Conservation (phyloP, 441 rosid species). For the Bocquillonia castaneifolia region DNA sequence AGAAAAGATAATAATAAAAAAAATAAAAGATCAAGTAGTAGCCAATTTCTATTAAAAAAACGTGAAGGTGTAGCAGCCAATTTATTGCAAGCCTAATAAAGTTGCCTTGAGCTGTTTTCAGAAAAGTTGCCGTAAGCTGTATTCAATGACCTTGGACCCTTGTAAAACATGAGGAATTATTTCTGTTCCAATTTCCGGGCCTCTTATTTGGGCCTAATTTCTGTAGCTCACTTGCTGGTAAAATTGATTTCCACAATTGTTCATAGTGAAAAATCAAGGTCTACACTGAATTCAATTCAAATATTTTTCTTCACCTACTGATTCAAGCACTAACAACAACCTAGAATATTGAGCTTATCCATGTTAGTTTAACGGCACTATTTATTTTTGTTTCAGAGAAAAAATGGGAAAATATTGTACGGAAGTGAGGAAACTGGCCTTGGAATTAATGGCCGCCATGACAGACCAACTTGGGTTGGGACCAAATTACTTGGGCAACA, state of each 20-base stretch:
- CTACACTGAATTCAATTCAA: too few relatives aligned
- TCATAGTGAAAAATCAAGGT: too few relatives aligned
- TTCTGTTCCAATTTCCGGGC: neutral
- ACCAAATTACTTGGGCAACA: slow-evolving; percentile 31
- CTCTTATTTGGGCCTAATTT: neutral
- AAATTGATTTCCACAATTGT: too few relatives aligned
- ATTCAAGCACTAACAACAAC: too few relatives aligned
- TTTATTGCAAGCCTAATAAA: neutral
- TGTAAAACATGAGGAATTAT: neutral
- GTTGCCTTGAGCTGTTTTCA: too few relatives aligned
- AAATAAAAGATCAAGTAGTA: too few relatives aligned
- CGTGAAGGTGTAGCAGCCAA: too few relatives aligned
- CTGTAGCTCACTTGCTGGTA: neutral
- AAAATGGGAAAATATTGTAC: slow-evolving; percentile 47
- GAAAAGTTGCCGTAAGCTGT: neutral
- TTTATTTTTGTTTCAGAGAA: slow-evolving; percentile 38
- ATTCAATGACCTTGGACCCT: neutral
- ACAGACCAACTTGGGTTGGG: slow-evolving; percentile 56
- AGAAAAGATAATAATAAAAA: too few relatives aligned
- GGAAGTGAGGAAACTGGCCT: slow-evolving; percentile 37
- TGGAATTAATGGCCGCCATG: slow-evolving; percentile 43
- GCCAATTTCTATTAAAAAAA: too few relatives aligned
- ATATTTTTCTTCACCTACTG: too few relatives aligned
- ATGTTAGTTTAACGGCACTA: too few relatives aligned
- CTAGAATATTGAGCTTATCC: too few relatives aligned